Evolutionary conservation across 2,329 filamentous ascomycete species (phyloP), one percentile per base, ranked within the genome.

Genomic region (Stachybotrys echinatus): DNA sequence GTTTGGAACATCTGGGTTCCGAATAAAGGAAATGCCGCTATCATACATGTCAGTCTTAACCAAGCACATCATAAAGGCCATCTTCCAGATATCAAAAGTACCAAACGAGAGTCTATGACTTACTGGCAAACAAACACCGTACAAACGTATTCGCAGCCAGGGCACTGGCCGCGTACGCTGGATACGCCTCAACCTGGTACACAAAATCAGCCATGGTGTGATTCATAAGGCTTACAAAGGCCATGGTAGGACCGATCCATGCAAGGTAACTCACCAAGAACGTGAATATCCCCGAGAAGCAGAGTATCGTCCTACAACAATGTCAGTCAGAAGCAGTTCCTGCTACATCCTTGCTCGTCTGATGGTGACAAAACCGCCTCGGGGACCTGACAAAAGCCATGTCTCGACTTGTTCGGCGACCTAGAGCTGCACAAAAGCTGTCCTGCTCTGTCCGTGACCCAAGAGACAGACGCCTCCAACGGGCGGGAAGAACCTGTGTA

Each of bases 221-320:
- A 31, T 12, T 31, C 27, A n/a, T n/a, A n/a, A n/a, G n/a, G n/a
- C n/a, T n/a, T n/a, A n/a, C n/a, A n/a, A n/a, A n/a, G n/a, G n/a
- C n/a, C n/a, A n/a, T n/a, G n/a, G n/a, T n/a, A n/a, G n/a, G n/a
- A n/a, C n/a, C n/a, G n/a, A n/a, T n/a, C n/a, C n/a, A 45, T 31
- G 42, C 31, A 23, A 23, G 19, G 23, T 23, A 42, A 74, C 75
- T 70, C 67, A 92, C 89, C 55, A 95, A 73, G 70, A 95, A 96
- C 12, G 90, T 95, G 67, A 95, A 96, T 56, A 95, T 83, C 48
- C 90, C 89, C 50, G 83, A 85, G 68, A 89, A 96, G 23, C 87
- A 83, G 51, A 95, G 79, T 52, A 95, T 79, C 48, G 82, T 85
- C 48, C 88, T 89, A 60, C 61, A 57, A 55, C 49, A 57, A 49